These are phyloP conservation scores for Melanogaster broomeanus DNA, from an alignment of 768 basidiomycete genomes.

Conservation along the genomic window DNA sequence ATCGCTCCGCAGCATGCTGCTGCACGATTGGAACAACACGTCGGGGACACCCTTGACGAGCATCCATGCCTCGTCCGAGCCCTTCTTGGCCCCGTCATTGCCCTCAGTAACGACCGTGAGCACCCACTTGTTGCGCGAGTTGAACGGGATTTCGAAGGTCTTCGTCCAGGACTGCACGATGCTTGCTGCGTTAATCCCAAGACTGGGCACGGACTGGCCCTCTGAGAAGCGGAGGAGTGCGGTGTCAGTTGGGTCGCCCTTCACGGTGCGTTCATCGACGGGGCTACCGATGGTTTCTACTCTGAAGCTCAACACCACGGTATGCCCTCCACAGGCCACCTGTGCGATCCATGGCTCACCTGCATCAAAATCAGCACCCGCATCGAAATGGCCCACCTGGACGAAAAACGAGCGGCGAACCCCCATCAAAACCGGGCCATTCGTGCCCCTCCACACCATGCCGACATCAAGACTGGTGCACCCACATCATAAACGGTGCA, in stretches of 20 bases:
- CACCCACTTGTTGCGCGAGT: slow-evolving; percentile 60
- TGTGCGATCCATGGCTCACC: too few relatives aligned
- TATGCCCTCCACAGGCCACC: too few relatives aligned
- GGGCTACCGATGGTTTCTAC: slow-evolving; percentile 22
- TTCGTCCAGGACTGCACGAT: slow-evolving; percentile 21
- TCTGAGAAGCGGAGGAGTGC: slow-evolving; percentile 53
- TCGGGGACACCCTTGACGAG: slow-evolving; percentile 64
- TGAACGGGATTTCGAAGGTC: slow-evolving; percentile 42
- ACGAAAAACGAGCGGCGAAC: too few relatives aligned
- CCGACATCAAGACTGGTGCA: too few relatives aligned
- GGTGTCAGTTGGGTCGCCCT: slow-evolving; percentile 53
- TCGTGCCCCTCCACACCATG: too few relatives aligned
- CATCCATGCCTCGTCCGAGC: slow-evolving; percentile 31
- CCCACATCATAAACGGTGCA: too few relatives aligned
- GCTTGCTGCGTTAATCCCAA: slow-evolving; percentile 18
- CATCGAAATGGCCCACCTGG: too few relatives aligned
- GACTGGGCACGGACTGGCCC: slow-evolving; percentile 20
- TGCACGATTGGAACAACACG: slow-evolving; percentile 44
- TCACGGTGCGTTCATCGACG: slow-evolving; percentile 34
- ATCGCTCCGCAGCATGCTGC: slow-evolving; percentile 30
- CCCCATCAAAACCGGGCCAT: too few relatives aligned
- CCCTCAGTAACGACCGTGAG: slow-evolving; percentile 37
- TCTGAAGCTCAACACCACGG: too few relatives aligned
- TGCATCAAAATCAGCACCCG: too few relatives aligned
- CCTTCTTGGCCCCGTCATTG: slow-evolving; percentile 6